Conservation (phyloP, 164 flowering plant species). For the Malania oleifera region DNA sequence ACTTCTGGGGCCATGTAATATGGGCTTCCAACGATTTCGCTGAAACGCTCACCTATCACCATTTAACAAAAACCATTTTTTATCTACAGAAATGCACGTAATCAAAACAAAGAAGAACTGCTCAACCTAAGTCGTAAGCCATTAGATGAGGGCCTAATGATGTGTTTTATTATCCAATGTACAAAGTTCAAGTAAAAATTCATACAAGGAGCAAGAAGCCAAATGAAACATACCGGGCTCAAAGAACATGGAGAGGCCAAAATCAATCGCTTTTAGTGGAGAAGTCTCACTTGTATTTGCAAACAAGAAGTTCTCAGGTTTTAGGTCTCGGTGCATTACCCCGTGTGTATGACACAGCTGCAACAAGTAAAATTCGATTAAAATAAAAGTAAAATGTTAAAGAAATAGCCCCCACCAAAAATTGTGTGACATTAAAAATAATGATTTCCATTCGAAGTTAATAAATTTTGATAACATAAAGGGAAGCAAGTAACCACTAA, state of each 20-base stretch:
- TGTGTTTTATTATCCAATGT: too few species aligned
- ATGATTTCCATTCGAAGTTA: too few species aligned
- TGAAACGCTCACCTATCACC: constrained; percentile 56
- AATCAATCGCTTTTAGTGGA: constrained; percentile 58
- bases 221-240: constrained; percentile 38
- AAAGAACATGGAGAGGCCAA: constrained; percentile 65
- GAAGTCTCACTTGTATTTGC: constrained; percentile 35
- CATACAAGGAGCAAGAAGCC: not conserved
- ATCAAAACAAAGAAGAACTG: not conserved
- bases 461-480: too few species aligned
- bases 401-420: not conserved
- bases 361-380: not conserved
- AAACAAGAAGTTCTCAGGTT: constrained; percentile 71
- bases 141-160: too few species aligned
- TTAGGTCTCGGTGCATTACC: constrained; percentile 66
- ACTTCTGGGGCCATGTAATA: constrained; percentile 95
- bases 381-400: not conserved
- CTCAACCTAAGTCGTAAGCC: not conserved
- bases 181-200: too few species aligned
- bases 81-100: too few species aligned
- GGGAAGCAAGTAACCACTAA: too few species aligned
- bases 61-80: not conserved
- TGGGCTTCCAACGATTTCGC: constrained; percentile 87
- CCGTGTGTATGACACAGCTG: constrained; percentile 64
- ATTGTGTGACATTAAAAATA: too few species aligned